These are phyloP conservation scores for Oxytropis ochrocephala DNA, from an alignment of 306 rosid genomes.

Conservation along the genomic window DNA sequence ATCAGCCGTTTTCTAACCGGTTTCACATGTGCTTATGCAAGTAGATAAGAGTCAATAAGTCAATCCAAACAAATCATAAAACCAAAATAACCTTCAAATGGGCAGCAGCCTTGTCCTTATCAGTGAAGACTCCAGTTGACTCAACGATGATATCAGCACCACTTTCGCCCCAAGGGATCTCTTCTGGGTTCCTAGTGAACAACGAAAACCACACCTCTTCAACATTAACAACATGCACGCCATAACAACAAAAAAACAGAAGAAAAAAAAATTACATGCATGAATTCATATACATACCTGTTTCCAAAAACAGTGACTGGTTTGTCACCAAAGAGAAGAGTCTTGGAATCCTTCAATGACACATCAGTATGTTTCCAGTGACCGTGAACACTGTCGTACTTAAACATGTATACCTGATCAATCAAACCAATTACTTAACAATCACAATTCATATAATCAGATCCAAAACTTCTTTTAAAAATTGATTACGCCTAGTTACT, in stretches of 20 bases:
- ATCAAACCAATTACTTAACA: not conserved
- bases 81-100: constrained; percentile 40
- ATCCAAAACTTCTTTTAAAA: not conserved
- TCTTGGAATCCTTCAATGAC: constrained; percentile 38
- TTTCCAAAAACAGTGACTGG: constrained; percentile 40
- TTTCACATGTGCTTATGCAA: too few relatives aligned
- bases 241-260: not conserved
- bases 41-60: too few relatives aligned
- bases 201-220: not conserved
- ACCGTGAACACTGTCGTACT: constrained; percentile 64
- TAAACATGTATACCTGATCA: constrained; percentile 56
- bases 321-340: constrained; percentile 51
- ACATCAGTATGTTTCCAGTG: constrained; percentile 59
- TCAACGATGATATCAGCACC: constrained; percentile 54
- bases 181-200: constrained; percentile 44
- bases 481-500: too few relatives aligned
- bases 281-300: constrained; percentile 36
- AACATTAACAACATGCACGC: not conserved
- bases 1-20: too few relatives aligned
- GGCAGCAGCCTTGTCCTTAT: constrained; percentile 51
- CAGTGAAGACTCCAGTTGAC: constrained; percentile 52
- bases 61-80: too few relatives aligned
- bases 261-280: not conserved
- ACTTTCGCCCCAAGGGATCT: constrained; percentile 50
- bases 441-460: not conserved